A percentile compares a stretch with the other conserved stretches of the same genome.
These are phyloP conservation scores for Pinus albicaulis DNA, from an alignment of 75 land plant genomes.

Conservation along the genomic window DNA sequence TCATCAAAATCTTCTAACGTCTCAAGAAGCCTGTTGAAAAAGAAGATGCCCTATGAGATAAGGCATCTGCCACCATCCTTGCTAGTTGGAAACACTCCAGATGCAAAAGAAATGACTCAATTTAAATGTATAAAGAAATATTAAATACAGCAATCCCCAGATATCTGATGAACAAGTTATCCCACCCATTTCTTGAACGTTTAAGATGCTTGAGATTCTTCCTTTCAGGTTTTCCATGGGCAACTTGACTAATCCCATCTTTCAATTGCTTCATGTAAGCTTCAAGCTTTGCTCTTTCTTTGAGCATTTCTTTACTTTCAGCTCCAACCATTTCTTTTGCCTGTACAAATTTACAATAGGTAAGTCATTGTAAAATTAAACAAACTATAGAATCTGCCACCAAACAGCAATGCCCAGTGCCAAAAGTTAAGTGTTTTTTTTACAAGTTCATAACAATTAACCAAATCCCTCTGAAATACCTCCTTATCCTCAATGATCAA, in stretches of 20 bases:
- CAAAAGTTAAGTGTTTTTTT: neutral
- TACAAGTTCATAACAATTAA: neutral
- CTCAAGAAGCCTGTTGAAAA: conserved; percentile 43
- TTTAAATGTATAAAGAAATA: neutral
- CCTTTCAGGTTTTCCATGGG: conserved; percentile 21
- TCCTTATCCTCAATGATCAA: neutral
- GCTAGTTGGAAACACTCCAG: neutral
- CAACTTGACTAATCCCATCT: conserved; percentile 40
- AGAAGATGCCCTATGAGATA: neutral
- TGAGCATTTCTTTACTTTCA: conserved; percentile 73
- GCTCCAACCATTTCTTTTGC: conserved; percentile 20
- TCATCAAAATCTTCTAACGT: conserved; percentile 82
- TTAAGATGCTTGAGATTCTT: conserved; percentile 26
- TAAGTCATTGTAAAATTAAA: neutral
- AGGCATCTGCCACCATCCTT: neutral
- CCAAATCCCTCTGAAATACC: neutral
- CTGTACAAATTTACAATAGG: conserved; percentile 10
- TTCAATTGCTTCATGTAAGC: conserved; percentile 62
- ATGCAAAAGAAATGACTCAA: neutral
- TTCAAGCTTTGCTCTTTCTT: conserved; percentile 75
- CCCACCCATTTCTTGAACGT: conserved; percentile 37
- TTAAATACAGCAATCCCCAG: neutral
- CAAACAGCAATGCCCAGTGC: neutral
- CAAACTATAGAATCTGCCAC: neutral
- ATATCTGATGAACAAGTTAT: neutral